Evolutionary conservation across 139 green algal genomes (phyloP).

Genomic region (Coelastrella sp.): DNA sequence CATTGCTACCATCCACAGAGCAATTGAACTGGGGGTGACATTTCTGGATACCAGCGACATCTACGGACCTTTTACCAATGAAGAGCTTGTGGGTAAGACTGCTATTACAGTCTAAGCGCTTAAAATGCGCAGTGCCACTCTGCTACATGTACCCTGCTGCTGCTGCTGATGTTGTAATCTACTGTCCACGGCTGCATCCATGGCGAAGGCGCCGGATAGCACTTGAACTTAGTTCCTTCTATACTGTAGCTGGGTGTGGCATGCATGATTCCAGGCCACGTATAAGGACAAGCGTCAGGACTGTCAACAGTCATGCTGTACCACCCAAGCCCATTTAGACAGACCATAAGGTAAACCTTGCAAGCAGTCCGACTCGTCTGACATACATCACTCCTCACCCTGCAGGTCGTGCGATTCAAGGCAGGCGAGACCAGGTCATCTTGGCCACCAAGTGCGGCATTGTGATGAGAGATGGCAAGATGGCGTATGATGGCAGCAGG

Average conservation of each 20-base stretch:
- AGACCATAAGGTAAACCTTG: no score
- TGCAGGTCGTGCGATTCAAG: constrained; percentile 51
- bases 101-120: no score
- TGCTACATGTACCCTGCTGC: no score
- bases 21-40: constrained; percentile 64
- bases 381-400: background rate
- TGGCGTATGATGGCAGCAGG: constrained; percentile 44
- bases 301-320: no score
- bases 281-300: no score
- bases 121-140: no score
- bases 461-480: constrained; percentile 25
- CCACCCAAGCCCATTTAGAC: background rate
- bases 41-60: constrained; percentile 73
- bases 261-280: background rate
- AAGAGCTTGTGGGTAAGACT: constrained; percentile 68
- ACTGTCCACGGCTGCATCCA: no score
- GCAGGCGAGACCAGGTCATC: constrained; percentile 43
- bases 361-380: no score
- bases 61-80: constrained; percentile 78
- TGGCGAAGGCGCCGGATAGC: no score
- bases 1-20: constrained; percentile 29
- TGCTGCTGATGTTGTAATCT: background rate
- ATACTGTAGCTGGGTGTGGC: background rate
- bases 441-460: constrained; percentile 68
- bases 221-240: background rate